These are phyloP conservation scores for Krasilnikovozyma curviuscula DNA, from an alignment of 768 basidiomycete genomes.

Conservation along the genomic window DNA sequence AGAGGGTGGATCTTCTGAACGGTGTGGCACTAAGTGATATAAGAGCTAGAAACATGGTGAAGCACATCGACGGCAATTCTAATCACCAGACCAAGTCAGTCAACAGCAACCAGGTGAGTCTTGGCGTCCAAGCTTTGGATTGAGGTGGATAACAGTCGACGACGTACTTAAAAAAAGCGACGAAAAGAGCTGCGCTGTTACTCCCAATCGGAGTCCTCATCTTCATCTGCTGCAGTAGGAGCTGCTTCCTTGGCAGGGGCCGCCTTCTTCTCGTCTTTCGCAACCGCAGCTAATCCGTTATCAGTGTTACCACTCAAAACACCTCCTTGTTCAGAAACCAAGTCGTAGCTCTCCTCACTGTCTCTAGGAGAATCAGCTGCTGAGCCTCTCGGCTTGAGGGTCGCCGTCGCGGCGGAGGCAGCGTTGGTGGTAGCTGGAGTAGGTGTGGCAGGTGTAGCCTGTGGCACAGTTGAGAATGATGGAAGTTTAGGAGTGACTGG, in stretches of 20 bases:
- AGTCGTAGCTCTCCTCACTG: conserved; percentile 16
- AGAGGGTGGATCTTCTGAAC: no score
- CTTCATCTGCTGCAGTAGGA: conserved; percentile 28
- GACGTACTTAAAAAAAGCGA: no score
- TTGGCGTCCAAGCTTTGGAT: no score
- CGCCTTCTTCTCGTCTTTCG: conserved; percentile 20
- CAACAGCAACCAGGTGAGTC: no score
- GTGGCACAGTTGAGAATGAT: not conserved
- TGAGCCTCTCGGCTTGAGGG: conserved; percentile 10
- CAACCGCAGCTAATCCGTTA: conserved; percentile 27
- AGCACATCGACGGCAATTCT: no score
- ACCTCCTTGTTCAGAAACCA: conserved; percentile 13
- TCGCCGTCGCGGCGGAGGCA: conserved; percentile 15
- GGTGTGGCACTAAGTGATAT: no score
- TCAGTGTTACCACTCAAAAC: conserved; percentile 19
- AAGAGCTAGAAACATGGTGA: no score
- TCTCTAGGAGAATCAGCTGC: conserved; percentile 13
- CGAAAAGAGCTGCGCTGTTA: no score
- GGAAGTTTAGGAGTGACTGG: not conserved
- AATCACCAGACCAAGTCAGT: no score
- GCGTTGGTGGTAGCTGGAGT: conserved; percentile 17
- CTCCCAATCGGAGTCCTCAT: conserved; percentile 49
- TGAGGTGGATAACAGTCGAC: no score
- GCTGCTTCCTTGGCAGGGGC: conserved; percentile 14
- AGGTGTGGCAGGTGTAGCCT: not conserved